Evolutionary conservation across 169 alveolate genomes (phyloP).

Genomic region (Perkinsus marinus): DNA sequence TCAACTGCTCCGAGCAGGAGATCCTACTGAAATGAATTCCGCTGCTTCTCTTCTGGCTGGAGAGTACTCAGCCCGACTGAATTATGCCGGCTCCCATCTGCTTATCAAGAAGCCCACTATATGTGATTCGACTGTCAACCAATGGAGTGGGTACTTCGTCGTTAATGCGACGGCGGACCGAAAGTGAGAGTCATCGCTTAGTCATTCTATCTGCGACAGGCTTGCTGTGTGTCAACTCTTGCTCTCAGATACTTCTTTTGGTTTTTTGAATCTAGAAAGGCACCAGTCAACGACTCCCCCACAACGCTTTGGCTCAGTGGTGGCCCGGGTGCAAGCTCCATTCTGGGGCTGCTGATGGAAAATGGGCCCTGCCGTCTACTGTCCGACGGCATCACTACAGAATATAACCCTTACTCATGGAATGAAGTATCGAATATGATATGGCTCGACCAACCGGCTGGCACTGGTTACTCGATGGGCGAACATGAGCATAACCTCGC

Average conservation of each 20-base stretch:
- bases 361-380: constrained; percentile 48
- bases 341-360: constrained; percentile 54
- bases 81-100: not conserved
- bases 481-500: constrained; percentile 18
- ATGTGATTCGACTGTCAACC: not conserved
- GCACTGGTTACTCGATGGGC: constrained; percentile 53
- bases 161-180: not conserved
- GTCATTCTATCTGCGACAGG: no score
- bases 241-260: constrained; percentile 15
- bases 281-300: constrained; percentile 47
- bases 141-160: not conserved
- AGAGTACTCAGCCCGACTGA: not conserved
- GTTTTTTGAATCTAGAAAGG: constrained; percentile 4
- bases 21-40: not conserved
- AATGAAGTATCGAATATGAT: constrained; percentile 47
- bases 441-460: constrained; percentile 68
- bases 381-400: constrained; percentile 1
- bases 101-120: not conserved
- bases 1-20: not conserved
- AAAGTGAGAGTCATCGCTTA: not conserved
- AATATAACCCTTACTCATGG: constrained; percentile 48
- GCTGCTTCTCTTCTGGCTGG: not conserved
- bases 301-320: constrained; percentile 65
- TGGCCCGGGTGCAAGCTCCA: constrained; percentile 66
- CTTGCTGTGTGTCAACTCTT: not conserved